These are phyloP conservation scores for Hansenula lynferdii DNA, from an alignment of 1,139 yeast species.

Conservation along the genomic window DNA sequence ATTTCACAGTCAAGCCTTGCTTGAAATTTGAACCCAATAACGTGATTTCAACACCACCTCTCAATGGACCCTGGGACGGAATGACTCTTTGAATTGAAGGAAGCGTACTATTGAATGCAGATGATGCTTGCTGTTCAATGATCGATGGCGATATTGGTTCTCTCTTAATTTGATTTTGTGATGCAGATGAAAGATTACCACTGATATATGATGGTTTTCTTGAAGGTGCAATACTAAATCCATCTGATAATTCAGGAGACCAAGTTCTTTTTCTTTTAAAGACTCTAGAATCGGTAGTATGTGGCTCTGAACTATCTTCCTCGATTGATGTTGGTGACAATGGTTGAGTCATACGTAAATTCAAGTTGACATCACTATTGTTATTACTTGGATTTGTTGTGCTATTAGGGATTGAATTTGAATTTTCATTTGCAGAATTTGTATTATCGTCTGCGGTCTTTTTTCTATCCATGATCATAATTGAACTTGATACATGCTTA, in stretches of 20 bases:
- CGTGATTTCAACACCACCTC: slow-evolving; percentile 96
- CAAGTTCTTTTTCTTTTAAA: slow-evolving; percentile 36
- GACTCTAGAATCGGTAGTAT: slow-evolving; percentile 33
- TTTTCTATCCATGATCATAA: slow-evolving; percentile 92
- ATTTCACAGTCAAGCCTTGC: slow-evolving; percentile 76
- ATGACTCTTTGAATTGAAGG: slow-evolving; percentile 66
- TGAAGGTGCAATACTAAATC: slow-evolving; percentile 22
- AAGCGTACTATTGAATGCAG: slow-evolving; percentile 5
- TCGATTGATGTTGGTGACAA: slow-evolving; percentile 63
- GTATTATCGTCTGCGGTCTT: slow-evolving; percentile 13
- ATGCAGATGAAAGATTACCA: not conserved
- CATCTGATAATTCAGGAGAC: slow-evolving; percentile 25
- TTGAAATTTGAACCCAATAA: slow-evolving; percentile 81
- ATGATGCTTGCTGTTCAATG: slow-evolving; percentile 5
- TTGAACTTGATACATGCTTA: slow-evolving; percentile 63
- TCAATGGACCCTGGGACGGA: slow-evolving; percentile 90
- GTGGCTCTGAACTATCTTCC: slow-evolving; percentile 60
- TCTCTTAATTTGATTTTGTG: slow-evolving; percentile 1
- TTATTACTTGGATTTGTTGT: not conserved
- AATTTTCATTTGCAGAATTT: slow-evolving; percentile 7
- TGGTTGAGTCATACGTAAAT: slow-evolving; percentile 12
- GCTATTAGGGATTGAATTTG: slow-evolving; percentile 9
- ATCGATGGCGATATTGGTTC: slow-evolving; percentile 5
- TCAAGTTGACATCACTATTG: slow-evolving; percentile 2
- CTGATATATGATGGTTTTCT: slow-evolving; percentile 19